Evolutionary conservation across 306 rosid genomes (phyloP).

Genomic region (Gleditsia sinensis): DNA sequence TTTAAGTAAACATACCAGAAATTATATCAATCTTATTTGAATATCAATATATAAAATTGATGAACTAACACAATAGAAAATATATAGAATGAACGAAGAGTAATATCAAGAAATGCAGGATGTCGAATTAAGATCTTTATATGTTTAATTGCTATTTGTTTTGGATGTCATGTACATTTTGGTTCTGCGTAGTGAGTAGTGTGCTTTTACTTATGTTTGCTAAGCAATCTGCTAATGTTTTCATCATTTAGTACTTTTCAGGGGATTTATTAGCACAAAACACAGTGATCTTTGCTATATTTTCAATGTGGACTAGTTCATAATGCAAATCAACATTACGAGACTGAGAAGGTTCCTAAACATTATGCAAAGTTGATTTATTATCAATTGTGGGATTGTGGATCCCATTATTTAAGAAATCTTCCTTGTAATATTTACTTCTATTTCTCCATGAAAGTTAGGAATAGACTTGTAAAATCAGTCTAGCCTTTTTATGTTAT

Average conservation of each 20-base stretch:
- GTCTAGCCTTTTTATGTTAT: conserved; percentile 1
- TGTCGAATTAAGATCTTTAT: not conserved
- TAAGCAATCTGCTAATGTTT: conserved; percentile 13
- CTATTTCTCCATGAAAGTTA: not conserved
- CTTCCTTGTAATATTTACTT: conserved; percentile 4
- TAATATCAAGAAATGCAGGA: not conserved
- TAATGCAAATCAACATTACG: conserved; percentile 16
- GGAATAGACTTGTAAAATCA: not conserved
- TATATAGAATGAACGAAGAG: not conserved
- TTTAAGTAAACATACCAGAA: conserved; percentile 14
- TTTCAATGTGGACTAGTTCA: conserved; percentile 12
- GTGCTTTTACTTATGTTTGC: not conserved
- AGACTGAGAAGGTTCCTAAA: conserved; percentile 19
- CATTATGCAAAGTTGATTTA: conserved; percentile 8
- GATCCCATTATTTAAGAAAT: conserved; percentile 18
- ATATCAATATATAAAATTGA: not conserved
- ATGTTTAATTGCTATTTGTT: not conserved
- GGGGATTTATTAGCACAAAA: conserved; percentile 28
- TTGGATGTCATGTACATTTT: conserved; percentile 11
- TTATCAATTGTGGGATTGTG: conserved; percentile 15
- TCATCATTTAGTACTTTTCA: conserved; percentile 31
- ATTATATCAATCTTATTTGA: not conserved
- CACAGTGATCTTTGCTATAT: conserved; percentile 22
- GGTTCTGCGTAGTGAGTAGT: conserved; percentile 18
- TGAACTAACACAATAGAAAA: not conserved